A percentile compares a stretch with the other conserved stretches of the same genome.
These are phyloP conservation scores for Omphalea diandra DNA, from an alignment of 441 rosid genomes.

Conservation along the genomic window DNA sequence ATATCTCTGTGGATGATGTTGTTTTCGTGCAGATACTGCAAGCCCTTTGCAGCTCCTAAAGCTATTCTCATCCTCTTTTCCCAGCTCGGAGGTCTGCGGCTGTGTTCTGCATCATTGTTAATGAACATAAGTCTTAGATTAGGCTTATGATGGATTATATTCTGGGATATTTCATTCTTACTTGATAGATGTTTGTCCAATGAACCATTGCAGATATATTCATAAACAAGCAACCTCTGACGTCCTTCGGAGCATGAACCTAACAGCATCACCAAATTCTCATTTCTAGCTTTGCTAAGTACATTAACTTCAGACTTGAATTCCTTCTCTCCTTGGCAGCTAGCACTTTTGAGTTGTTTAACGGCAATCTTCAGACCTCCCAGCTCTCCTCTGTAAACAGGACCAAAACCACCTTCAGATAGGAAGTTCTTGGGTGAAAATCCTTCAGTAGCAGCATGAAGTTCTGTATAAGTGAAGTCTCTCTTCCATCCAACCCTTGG, in stretches of 20 bases:
- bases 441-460: constrained; percentile 52
- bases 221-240: constrained; percentile 83
- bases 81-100: constrained; percentile 77
- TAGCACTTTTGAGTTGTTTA: constrained; percentile 81
- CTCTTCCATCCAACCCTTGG: constrained; percentile 48
- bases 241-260: constrained; percentile 94
- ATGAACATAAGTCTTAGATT: constrained; percentile 5
- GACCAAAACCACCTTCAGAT: constrained; percentile 57
- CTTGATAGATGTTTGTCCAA: constrained; percentile 53
- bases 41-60: constrained; percentile 79
- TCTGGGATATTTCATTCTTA: constrained; percentile 21
- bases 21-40: constrained; percentile 53
- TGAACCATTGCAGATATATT: constrained; percentile 63
- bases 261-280: constrained; percentile 68
- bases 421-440: constrained; percentile 41
- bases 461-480: constrained; percentile 50
- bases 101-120: constrained; percentile 53
- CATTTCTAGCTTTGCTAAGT: constrained; percentile 78
- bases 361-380: constrained; percentile 70
- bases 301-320: constrained; percentile 82
- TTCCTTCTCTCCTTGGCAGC: constrained; percentile 77
- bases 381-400: constrained; percentile 41
- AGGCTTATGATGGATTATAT: not conserved
- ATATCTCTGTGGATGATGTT: constrained; percentile 47
- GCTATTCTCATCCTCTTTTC: constrained; percentile 71